These are phyloP conservation scores for Bipolaris oryzae DNA, from an alignment of 2,329 filamentous ascomycete genomes.

Conservation along the genomic window DNA sequence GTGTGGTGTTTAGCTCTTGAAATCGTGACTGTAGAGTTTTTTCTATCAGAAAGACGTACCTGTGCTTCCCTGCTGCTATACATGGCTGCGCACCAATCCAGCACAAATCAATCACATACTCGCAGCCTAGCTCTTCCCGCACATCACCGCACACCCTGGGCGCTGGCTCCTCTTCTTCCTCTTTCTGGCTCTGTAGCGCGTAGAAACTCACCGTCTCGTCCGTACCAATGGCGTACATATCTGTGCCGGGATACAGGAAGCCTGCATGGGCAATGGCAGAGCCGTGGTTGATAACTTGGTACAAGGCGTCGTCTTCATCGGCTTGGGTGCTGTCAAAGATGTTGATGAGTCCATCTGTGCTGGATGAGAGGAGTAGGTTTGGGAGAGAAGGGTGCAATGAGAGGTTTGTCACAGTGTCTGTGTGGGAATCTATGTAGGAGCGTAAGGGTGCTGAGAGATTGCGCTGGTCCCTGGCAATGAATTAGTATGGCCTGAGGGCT, in stretches of 20 bases:
- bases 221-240: constrained; percentile 73
- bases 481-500: constrained; percentile 11
- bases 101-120: constrained; percentile 74
- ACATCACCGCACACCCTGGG: constrained; percentile 69
- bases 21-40: background rate
- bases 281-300: constrained; percentile 79
- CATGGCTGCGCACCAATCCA: constrained; percentile 66
- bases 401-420: constrained; percentile 66
- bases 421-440: constrained; percentile 55
- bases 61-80: constrained; percentile 70
- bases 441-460: constrained; percentile 46
- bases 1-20: background rate
- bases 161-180: constrained; percentile 60
- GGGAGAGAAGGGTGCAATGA: constrained; percentile 66
- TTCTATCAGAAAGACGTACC: constrained; percentile 55
- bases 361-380: constrained; percentile 72
- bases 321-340: constrained; percentile 69
- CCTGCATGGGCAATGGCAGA: constrained; percentile 76
- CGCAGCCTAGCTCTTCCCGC: constrained; percentile 67
- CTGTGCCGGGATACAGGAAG: constrained; percentile 62
- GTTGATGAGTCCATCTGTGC: constrained; percentile 80
- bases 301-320: constrained; percentile 76
- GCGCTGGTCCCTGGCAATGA: constrained; percentile 48
- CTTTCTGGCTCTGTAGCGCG: constrained; percentile 67
- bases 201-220: constrained; percentile 80